phyloP scores from a whole-genome alignment of 352 stramenopile species.

The Phytopythium mirpurense region DNA sequence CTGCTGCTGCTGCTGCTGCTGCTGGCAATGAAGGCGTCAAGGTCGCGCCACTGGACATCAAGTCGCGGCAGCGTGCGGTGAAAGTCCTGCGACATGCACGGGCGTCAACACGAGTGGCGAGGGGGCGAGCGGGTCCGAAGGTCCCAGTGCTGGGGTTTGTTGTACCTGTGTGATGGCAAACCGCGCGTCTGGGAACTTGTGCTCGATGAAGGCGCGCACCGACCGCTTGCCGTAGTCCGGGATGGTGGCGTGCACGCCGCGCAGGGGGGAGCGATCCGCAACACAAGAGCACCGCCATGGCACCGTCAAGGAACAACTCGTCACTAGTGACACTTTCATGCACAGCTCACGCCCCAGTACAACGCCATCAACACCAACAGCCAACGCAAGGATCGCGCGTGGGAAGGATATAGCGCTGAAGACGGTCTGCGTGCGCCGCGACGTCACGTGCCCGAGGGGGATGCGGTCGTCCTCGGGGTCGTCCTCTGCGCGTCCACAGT shows the following conservation, averaged over 20 bases:
- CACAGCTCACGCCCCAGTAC: too few species aligned
- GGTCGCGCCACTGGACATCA: conserved; percentile 27
- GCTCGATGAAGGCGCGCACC: conserved; percentile 58
- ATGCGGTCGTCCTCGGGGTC: conserved; percentile 13
- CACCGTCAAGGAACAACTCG: conserved; percentile 23
- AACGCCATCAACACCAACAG: too few species aligned
- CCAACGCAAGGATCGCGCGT: background rate
- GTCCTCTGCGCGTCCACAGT: conserved; percentile 1
- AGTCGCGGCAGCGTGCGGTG: conserved; percentile 59
- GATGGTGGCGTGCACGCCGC: conserved; percentile 49
- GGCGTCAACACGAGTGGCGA: background rate
- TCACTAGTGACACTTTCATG: too few species aligned
- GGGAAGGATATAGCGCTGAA: conserved; percentile 78
- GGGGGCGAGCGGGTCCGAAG: too few species aligned
- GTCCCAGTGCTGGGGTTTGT: too few species aligned
- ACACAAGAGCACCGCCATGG: too few species aligned
- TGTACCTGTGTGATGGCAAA: conserved; percentile 73
- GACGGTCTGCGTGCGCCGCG: conserved; percentile 46
- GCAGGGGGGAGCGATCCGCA: too few species aligned
- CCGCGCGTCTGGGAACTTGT: conserved; percentile 63
- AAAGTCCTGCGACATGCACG: conserved; percentile 40
- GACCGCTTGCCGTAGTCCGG: conserved; percentile 74
- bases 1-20: too few species aligned
- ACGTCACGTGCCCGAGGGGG: conserved; percentile 16
- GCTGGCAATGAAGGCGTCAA: conserved; percentile 29